Evolutionary conservation across 2,329 filamentous ascomycete genomes (phyloP), one percentile per base, ranked within the genome.

Genomic region (Claviceps sp.): DNA sequence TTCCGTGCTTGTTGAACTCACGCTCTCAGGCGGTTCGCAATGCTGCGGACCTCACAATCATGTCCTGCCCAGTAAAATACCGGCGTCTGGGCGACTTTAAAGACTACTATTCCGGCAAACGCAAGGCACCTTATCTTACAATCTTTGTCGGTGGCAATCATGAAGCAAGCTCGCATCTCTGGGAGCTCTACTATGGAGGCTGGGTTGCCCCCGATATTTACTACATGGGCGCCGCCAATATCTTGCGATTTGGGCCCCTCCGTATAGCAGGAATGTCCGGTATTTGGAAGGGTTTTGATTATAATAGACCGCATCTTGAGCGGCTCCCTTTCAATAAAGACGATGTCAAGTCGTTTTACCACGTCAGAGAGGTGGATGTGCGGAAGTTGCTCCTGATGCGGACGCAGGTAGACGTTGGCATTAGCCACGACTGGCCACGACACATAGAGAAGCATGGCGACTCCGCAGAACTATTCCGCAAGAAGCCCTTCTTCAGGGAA

Each of bases 151-250:
- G 84, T 44, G 93, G 93, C 2, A 98, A 98, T 64, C 93, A 98
- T 62, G 93, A 98, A 70, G 91, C 93, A 0, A 87, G 87, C 61
- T 89, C 87, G 49, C 82, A 97, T 67, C 73, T 95, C 5, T 93
- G 84, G 74, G 93, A 98, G 69, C 78, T 98, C 0, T 95, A 88
- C 71, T 95, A 97, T 64, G 93, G 93, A 50, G 93, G 93, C 49
- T 98, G 93, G 93, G 93, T 89, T 5, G 91, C 91, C 7, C 89
- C 89, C 8, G 95, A 93, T 59, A 97, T 98, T 57, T 98, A 96
- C 73, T 98, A 96, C 69, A 77, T 97, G 66, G 93, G 93, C 48
- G 88, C 89, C 38, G 89, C 93, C 54, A 96, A 95, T 63, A 84
- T 98, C 8, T 65, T 98, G 42, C 83, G 85, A 17, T 73, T 94